These are phyloP conservation scores for Allium sativum DNA, from an alignment of 106 monocot species.

Conservation along the genomic window DNA sequence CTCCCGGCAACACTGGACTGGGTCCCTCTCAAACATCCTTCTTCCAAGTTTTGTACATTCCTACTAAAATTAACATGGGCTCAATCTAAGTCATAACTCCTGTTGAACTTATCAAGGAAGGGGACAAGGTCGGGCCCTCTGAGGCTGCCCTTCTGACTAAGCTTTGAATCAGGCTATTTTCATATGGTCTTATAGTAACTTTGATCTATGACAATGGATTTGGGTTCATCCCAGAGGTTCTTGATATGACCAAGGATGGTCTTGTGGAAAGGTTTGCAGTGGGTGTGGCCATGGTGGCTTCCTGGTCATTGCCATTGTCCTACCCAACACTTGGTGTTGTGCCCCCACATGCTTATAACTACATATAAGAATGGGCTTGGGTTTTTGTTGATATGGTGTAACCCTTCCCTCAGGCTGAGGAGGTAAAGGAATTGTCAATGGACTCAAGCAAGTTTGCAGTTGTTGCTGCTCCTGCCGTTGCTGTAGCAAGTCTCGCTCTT, in stretches of 20 bases:
- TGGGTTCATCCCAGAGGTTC: conserved; percentile 66
- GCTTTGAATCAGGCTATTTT: conserved; percentile 89
- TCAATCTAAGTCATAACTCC: conserved; percentile 91
- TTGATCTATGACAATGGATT: conserved; percentile 73
- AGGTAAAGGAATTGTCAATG: conserved; percentile 78
- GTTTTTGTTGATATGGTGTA: conserved; percentile 69
- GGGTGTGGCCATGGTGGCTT: conserved; percentile 66
- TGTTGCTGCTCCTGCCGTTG: conserved; percentile 18
- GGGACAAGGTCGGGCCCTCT: conserved; percentile 93
- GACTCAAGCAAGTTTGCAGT: conserved; percentile 90
- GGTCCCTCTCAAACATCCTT: conserved; percentile 65
- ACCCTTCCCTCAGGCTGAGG: conserved; percentile 71
- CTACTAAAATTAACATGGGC: conserved; percentile 95
- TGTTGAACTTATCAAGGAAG: conserved; percentile 82
- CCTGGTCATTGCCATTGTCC: conserved; percentile 50
- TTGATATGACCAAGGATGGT: conserved; percentile 77
- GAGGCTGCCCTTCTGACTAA: conserved; percentile 87
- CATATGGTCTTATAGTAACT: conserved; percentile 63
- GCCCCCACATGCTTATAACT: conserved; percentile 86
- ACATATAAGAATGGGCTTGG: conserved; percentile 75
- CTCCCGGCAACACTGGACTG: conserved; percentile 88
- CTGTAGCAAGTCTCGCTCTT: conserved; percentile 18
- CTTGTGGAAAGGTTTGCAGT: conserved; percentile 59
- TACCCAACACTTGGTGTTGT: conserved; percentile 68
- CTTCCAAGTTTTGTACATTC: conserved; percentile 77